Evolutionary conservation across 2,329 filamentous ascomycete species (phyloP).

Genomic region (Phyllosticta capitalensis): DNA sequence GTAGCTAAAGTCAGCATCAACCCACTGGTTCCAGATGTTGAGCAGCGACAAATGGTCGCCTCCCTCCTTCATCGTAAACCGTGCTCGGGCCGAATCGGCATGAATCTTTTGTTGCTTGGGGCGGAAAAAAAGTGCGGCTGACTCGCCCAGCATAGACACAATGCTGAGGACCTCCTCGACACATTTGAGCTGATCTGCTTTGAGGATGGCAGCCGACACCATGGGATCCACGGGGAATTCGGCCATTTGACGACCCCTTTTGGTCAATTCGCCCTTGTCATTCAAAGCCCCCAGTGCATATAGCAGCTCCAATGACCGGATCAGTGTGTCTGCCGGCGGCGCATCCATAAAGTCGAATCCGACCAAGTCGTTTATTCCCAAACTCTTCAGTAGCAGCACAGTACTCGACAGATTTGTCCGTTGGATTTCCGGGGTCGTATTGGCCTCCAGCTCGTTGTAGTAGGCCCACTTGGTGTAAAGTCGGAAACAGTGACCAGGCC

Average conservation of each 20-base stretch:
- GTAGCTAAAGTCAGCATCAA: constrained; percentile 78
- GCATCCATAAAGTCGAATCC: constrained; percentile 96
- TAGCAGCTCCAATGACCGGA: constrained; percentile 78
- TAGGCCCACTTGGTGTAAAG: constrained; percentile 91
- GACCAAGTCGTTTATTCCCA: constrained; percentile 86
- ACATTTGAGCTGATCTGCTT: constrained; percentile 82
- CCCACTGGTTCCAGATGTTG: constrained; percentile 94
- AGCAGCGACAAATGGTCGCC: constrained; percentile 83
- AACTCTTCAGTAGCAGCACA: constrained; percentile 75
- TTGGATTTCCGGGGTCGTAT: constrained; percentile 86
- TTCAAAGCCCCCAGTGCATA: constrained; percentile 87
- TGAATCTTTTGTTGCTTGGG: constrained; percentile 97
- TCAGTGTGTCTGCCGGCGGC: constrained; percentile 80
- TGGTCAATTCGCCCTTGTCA: constrained; percentile 79
- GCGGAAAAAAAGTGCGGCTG: constrained; percentile 81
- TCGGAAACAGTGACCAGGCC: constrained; percentile 85
- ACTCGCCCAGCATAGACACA: constrained; percentile 88
- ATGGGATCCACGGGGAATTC: constrained; percentile 91
- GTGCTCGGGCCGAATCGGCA: constrained; percentile 77
- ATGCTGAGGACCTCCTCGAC: constrained; percentile 88
- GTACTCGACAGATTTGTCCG: constrained; percentile 78
- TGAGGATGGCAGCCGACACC: constrained; percentile 80
- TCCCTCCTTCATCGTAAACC: constrained; percentile 83
- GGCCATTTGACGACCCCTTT: constrained; percentile 85
- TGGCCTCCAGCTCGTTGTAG: constrained; percentile 90